A percentile compares a stretch with the other conserved stretches of the same genome.
These are phyloP conservation scores for Chaetoscypha palmicola DNA, from an alignment of 2,329 filamentous ascomycete genomes.

Conservation along the genomic window DNA sequence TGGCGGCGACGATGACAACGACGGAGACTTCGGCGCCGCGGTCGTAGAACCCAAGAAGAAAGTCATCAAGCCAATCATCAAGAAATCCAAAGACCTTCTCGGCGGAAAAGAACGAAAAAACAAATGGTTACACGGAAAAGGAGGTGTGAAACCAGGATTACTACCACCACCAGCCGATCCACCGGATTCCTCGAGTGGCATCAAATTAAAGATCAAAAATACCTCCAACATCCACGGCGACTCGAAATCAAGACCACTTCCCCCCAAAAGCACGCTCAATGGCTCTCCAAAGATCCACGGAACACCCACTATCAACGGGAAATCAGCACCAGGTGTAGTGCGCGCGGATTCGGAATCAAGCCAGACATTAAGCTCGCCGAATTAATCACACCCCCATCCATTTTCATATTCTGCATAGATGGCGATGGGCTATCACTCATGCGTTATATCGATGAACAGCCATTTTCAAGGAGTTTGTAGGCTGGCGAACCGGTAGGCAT, in stretches of 20 bases:
- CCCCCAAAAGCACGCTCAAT: conserved; percentile 12
- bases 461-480: too few relatives aligned
- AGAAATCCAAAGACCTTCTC: conserved; percentile 10
- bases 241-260: conserved; percentile 2
- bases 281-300: conserved; percentile 6
- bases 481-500: too few relatives aligned
- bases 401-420: too few relatives aligned
- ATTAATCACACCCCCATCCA: conserved; percentile 7
- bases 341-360: conserved; percentile 15
- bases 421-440: too few relatives aligned
- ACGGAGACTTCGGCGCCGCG: conserved; percentile 24
- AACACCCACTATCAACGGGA: conserved; percentile 3
- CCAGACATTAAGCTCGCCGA: conserved; percentile 22
- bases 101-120: conserved; percentile 11
- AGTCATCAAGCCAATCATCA: conserved; percentile 14
- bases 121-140: conserved; percentile 17
- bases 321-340: conserved; percentile 7
- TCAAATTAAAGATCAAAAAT: conserved; percentile 10
- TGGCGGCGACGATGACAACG: conserved; percentile 25
- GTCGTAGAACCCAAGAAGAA: conserved; percentile 26
- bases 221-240: background rate
- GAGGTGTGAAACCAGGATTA: conserved; percentile 6
- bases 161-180: conserved; percentile 2
- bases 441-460: too few relatives aligned
- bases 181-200: background rate